Evolutionary conservation across 176 grass and related monocot species (phyloP), one percentile per base, ranked within the genome.

Genomic region (Avena insularis): DNA sequence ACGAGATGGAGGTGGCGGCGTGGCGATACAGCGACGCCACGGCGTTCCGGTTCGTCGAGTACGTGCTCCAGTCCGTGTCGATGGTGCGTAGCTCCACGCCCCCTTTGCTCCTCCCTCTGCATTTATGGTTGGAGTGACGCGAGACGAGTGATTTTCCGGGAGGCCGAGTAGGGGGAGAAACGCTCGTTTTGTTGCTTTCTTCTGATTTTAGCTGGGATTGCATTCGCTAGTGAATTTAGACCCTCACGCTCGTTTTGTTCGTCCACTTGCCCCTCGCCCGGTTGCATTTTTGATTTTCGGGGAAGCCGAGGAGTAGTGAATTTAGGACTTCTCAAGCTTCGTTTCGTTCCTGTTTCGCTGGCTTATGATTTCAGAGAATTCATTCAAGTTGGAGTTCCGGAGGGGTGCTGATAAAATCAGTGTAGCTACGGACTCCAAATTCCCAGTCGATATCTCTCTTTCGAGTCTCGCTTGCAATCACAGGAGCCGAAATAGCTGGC

Each of bases 1-100:
- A 87, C 16, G 76, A 81, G 21, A 85, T 88, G 85, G 85, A 84
- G 50, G 49, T 29, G 74, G 4, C 27, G 60, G 79, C 3, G 6
- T 64, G 68, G 62, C 8, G 8, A 58, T 0, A 14, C 48, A 80
- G 60, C 68, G 89, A 91, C 49, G 4, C 47, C 14, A 4, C 5
- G 59, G 59, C 8, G 2, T 77, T 84, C 76, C 7, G 4, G 35
- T 0, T 9, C 0, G 76, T 91, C 53, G 76, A 33, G 81, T 2
- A 4, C 13, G 11, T 88, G 0, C 89, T 91, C 14, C 85, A 88
- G 82, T 40, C 81, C 59, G 82, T 88, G 76, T 76, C 85, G 19
- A 88, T 43, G 89, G 89, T 91, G 74, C 15, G 81, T 45, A 13
- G 10, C 81, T 80, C 61, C 76, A 75, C 11, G 21, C 29, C 38